Conservation (phyloP, 2,329 filamentous ascomycete genomes). For the Ophiocordyceps camponoti-floridani region DNA sequence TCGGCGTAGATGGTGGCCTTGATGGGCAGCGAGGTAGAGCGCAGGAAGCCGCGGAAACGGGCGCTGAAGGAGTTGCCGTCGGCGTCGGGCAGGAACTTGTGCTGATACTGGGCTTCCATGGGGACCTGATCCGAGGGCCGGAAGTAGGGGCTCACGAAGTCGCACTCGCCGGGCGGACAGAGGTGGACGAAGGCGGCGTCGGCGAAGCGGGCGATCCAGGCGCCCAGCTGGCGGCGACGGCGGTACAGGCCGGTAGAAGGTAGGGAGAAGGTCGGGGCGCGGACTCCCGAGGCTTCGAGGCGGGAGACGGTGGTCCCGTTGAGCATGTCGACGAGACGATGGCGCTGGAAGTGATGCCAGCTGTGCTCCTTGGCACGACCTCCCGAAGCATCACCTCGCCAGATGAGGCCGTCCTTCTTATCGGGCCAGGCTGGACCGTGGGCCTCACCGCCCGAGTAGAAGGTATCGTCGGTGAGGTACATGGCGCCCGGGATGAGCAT, state of each 20-base stretch:
- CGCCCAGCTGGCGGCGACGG: slow-evolving; percentile 18
- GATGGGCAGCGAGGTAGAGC: slow-evolving; percentile 45
- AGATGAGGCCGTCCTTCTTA: slow-evolving; percentile 38
- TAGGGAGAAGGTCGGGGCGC: slow-evolving; percentile 29
- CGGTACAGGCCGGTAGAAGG: slow-evolving; percentile 24
- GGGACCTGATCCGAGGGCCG: slow-evolving; percentile 12
- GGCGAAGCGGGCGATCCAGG: slow-evolving; percentile 21
- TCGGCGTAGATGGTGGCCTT: slow-evolving; percentile 58
- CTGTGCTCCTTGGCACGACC: slow-evolving; percentile 33
- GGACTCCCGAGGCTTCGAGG: slow-evolving; percentile 22
- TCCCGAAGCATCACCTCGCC: slow-evolving; percentile 49
- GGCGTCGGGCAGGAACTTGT: slow-evolving; percentile 52
- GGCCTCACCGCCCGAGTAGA: slow-evolving; percentile 36
- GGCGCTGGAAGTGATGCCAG: slow-evolving; percentile 54
- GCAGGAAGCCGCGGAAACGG: slow-evolving; percentile 44
- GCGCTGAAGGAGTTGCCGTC: slow-evolving; percentile 52
- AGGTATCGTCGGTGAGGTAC: slow-evolving; percentile 40
- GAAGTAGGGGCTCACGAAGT: slow-evolving; percentile 20
- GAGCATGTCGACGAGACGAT: slow-evolving; percentile 50
- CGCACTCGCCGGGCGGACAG: slow-evolving; percentile 20
- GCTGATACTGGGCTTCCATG: slow-evolving; percentile 30
- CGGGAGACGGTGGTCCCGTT: slow-evolving; percentile 39
- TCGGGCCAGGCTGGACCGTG: slow-evolving; percentile 39
- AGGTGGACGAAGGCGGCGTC: slow-evolving; percentile 26
- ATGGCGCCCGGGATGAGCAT: slow-evolving; percentile 46